Base-by-base conservation (phyloP, 805 yeast species). In the Barnettozyma botsteinii region DNA sequence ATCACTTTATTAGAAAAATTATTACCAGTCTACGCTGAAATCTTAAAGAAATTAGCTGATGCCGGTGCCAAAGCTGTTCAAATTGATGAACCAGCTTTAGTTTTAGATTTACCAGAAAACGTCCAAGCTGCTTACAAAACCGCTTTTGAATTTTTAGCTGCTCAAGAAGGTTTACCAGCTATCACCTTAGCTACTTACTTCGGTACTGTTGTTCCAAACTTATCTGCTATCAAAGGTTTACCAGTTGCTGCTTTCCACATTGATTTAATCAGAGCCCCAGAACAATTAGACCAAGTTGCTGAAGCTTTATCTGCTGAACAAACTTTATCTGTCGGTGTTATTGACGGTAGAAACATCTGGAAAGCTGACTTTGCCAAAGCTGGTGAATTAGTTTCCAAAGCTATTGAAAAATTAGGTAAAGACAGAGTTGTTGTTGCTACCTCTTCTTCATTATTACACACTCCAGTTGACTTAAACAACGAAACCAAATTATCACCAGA, bases 291-390 rank as follows among this genome's bases (percentile, higher is more conserved):
- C 43, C 85, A 79, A 42, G 95, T 85, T 57, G 69, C 76, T 46
- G 70, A 75, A 43, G 72, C 84, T 59, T 69, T 91, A 45, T 64
- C 73, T 52, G 76, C 71, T 50, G 70, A 78, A 52, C 95, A 93
- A 75, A 70, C 74, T 50, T 75, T 93, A 62, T 91, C 98, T 48
- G 96, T 84, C 53, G 98, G 98, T 86, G 78, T 93, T 59, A 89
- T 93, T 61, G 94, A 88, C 61, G 98, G 98, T 73, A 88, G 98
- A 80, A 93, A 93, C 82, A 87, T 93, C 72, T 93, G 98, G 98
- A 93, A 93, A 80, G 83, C 95, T 68, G 84, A 93, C 76, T 86
- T 83, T 62, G 66, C 93, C 61, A 79, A 80, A 71, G 94, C 98
- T 54, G 71, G 88, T 62, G 85, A 70, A 50, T 64, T 83, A 51